Conservation (phyloP, 495 filamentous ascomycete species). For the Aspergillus ellipticus region DNA sequence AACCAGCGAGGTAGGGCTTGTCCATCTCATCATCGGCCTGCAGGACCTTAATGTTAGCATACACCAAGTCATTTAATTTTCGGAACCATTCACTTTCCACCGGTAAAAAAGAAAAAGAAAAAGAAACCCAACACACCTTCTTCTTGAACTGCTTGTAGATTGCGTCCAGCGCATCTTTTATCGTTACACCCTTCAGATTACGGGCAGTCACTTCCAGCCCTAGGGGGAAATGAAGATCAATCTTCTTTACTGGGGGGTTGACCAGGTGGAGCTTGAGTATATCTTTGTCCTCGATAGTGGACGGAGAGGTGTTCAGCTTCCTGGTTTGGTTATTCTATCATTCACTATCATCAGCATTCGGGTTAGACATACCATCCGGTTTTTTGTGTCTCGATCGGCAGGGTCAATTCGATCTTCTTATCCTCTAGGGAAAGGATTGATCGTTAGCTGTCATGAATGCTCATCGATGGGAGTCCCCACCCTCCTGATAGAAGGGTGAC, state of each 20-base stretch:
- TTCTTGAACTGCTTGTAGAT: constrained; percentile 95
- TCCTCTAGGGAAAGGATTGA: constrained; percentile 51
- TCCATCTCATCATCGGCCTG: constrained; percentile 87
- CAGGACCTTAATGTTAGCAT: constrained; percentile 14
- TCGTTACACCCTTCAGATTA: constrained; percentile 87
- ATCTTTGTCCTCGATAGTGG: constrained; percentile 73
- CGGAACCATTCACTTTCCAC: neutral
- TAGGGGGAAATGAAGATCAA: constrained; percentile 83
- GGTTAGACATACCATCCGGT: too few relatives aligned
- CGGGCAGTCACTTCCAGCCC: constrained; percentile 85
- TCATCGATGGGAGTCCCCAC: neutral
- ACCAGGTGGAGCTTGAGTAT: constrained; percentile 75
- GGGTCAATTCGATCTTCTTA: constrained; percentile 66
- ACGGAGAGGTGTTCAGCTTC: constrained; percentile 85
- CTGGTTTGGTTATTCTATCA: too few relatives aligned
- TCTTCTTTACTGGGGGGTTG: constrained; percentile 82
- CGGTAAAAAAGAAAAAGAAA: neutral
- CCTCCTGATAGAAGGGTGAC: neutral
- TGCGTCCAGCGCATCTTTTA: constrained; percentile 90
- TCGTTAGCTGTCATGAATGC: neutral
- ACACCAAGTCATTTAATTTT: neutral
- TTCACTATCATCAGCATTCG: too few relatives aligned
- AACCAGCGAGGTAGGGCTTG: constrained; percentile 77
- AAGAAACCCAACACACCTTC: constrained; percentile 65
- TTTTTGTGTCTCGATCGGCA: constrained; percentile 85